These are phyloP conservation scores for Paracorniculantispora psalliotae DNA, from an alignment of 2,329 filamentous ascomycete species.

Conservation along the genomic window DNA sequence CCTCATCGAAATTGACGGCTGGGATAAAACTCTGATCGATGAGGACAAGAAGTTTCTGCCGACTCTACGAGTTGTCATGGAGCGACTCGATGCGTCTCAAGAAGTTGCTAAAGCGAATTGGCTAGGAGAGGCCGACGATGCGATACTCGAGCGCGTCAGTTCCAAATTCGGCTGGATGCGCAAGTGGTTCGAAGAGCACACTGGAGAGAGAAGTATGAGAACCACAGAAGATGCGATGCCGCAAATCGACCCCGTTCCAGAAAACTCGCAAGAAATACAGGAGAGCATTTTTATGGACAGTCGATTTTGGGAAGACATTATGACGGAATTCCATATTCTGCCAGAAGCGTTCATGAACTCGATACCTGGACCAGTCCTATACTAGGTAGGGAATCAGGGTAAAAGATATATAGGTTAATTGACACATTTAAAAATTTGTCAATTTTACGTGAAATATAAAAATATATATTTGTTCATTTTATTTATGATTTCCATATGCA, in stretches of 20 bases:
- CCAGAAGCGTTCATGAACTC: neutral
- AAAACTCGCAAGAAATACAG: neutral
- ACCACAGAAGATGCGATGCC: neutral
- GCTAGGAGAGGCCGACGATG: neutral
- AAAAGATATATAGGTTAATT: too few species aligned
- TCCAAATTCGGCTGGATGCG: conserved; percentile 9
- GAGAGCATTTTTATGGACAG: conserved; percentile 2
- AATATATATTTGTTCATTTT: neutral
- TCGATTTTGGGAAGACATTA: conserved; percentile 10
- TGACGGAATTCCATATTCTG: conserved; percentile 1
- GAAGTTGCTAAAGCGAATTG: neutral
- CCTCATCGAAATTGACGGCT: conserved; percentile 3
- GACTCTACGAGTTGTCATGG: neutral
- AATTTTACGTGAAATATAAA: too few species aligned
- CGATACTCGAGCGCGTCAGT: neutral
- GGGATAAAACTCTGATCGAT: conserved; percentile 1
- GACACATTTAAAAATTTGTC: too few species aligned
- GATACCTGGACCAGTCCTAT: neutral
- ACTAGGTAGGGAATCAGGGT: neutral
- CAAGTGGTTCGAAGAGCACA: conserved; percentile 7
- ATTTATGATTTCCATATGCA: too few species aligned
- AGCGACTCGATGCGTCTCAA: neutral
- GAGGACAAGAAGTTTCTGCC: neutral
- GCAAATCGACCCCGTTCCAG: neutral
- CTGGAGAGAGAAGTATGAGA: neutral